These are phyloP conservation scores for Dictyostelium citrinum DNA, from an alignment of 78 protist genomes.

Conservation along the genomic window DNA sequence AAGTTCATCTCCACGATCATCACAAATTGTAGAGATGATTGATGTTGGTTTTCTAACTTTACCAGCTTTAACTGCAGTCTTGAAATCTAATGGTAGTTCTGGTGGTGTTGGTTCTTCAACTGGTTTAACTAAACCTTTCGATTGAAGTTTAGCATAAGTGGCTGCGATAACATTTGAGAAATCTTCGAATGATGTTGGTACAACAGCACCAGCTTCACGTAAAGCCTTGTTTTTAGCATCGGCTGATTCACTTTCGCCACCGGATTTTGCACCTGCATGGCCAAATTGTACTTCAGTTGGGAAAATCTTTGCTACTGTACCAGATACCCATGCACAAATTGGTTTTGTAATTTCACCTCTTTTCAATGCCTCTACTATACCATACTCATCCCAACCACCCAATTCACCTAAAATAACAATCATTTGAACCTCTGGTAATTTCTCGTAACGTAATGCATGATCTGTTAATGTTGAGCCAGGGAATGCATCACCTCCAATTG, in stretches of 20 bases:
- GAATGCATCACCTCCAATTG: conserved; percentile 96
- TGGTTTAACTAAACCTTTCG: conserved; percentile 65
- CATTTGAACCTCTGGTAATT: conserved; percentile 84
- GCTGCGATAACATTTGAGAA: conserved; percentile 79
- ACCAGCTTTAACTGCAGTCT: conserved; percentile 90
- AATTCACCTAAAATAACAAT: conserved; percentile 94
- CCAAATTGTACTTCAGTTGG: conserved; percentile 92
- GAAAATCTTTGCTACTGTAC: conserved; percentile 92
- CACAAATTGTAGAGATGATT: conserved; percentile 92
- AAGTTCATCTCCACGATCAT: conserved; percentile 97
- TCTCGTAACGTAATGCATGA: conserved; percentile 84
- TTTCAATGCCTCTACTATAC: conserved; percentile 87
- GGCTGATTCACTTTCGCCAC: conserved; percentile 84
- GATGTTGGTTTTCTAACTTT: conserved; percentile 92
- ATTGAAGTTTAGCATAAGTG: conserved; percentile 59
- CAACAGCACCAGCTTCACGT: conserved; percentile 89
- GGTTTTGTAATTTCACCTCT: conserved; percentile 93
- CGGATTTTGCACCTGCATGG: conserved; percentile 95
- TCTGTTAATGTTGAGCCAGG: conserved; percentile 93
- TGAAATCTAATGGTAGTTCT: conserved; percentile 91
- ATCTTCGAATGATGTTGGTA: conserved; percentile 92
- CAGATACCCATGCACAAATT: conserved; percentile 93
- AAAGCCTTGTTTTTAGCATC: conserved; percentile 92
- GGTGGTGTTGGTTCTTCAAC: conserved; percentile 88
- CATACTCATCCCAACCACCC: conserved; percentile 96